These are phyloP conservation scores for Nicotiana paniculata DNA, from an alignment of 257 asterid genomes.

Conservation along the genomic window DNA sequence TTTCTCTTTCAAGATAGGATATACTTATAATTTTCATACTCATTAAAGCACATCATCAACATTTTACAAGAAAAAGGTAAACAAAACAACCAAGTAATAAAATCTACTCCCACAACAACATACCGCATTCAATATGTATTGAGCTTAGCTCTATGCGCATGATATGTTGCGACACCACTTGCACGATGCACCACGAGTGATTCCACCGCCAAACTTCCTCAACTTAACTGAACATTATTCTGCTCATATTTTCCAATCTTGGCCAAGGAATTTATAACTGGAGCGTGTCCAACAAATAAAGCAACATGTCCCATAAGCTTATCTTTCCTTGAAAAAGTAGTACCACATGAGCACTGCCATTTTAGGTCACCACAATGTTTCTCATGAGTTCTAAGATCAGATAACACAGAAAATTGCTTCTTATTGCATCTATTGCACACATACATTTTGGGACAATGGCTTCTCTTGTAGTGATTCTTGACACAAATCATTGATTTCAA, in stretches of 20 bases:
- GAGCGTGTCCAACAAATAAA: conserved; percentile 90
- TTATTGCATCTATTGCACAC: conserved; percentile 80
- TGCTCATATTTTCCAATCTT: background rate
- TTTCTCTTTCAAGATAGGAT: background rate
- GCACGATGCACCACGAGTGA: no score
- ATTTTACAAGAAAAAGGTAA: background rate
- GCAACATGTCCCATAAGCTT: conserved; percentile 85
- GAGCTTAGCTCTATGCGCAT: background rate
- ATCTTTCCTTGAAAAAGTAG: conserved; percentile 94
- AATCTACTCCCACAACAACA: background rate
- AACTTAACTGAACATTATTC: background rate
- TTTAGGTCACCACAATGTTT: conserved; percentile 90
- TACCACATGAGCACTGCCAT: conserved; percentile 98
- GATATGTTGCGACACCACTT: no score
- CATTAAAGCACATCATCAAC: background rate
- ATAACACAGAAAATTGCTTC: conserved; percentile 82
- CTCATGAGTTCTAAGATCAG: conserved; percentile 90
- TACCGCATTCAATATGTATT: no score
- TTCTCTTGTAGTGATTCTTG: conserved; percentile 90
- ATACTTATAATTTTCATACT: background rate
- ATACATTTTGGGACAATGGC: conserved; percentile 90
- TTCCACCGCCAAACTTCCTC: background rate
- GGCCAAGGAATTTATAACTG: conserved; percentile 8
- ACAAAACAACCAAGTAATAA: background rate
- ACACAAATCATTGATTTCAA: conserved; percentile 80